Evolutionary conservation across 2,329 filamentous ascomycete genomes (phyloP), one percentile per base, ranked within the genome.

Genomic region (Cadophora malorum): DNA sequence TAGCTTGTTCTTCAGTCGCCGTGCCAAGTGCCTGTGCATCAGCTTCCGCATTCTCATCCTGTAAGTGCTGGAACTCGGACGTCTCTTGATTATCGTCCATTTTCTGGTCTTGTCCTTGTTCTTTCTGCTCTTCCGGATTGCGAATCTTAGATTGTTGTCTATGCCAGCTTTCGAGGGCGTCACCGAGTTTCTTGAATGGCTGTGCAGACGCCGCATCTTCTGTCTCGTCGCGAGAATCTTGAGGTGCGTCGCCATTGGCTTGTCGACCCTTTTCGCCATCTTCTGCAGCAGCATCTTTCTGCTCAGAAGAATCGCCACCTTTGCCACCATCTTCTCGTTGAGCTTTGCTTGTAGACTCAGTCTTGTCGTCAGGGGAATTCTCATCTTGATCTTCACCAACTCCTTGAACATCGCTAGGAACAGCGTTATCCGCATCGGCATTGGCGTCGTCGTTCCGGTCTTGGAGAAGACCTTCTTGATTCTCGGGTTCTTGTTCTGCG

Each of bases 111-210:
- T 82, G 78, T 53, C 84, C 79, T 69, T 82, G 78, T 52, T 84
- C 79, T 47, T 80, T 81, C 72, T 87, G 80, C 38, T 86, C 83
- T 23, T 84, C 79, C 88, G 84, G 23, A 79, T 79, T 50, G 84
- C 79, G 64, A 74, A 99, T 98, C 70, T 97, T 91, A 58, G 88
- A 88, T 75, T 96, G 92, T 76, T 94, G 92, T 67, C 92, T 88
- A 79, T 98, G 94, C 93, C 94, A 99, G 74, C 91, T 88, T 78
- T 98, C 94, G 38, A 99, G 84, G 6, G 93, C 91, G 81, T 99
- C 94, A 25, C 96, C 96, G 35, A 99, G 87, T 76, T 97, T 96
- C 81, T 96, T 96, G 84, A 97, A 97, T 0, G 94, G 92, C 73
- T 96, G 88, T 56, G 83, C 81, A 63, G 86, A 79, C 5, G 76